phyloP scores from a whole-genome alignment of 2,329 filamentous ascomycete species.

The Talaromyces funiculosus region DNA sequence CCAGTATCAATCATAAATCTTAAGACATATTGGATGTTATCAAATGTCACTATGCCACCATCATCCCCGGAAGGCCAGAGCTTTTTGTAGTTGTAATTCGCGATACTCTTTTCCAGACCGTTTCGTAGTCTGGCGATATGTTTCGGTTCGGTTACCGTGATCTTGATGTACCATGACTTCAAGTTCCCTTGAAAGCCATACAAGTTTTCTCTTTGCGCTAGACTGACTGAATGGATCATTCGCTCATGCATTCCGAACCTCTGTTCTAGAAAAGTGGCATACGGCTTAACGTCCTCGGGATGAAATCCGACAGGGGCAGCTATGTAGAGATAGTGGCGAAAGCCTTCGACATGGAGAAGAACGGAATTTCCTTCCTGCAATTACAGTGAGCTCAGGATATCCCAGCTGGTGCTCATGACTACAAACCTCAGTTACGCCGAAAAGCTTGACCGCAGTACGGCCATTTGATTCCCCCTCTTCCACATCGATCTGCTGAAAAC shows the following conservation, averaged over 20 bases:
- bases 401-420: not conserved
- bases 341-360: constrained; percentile 89
- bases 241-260: constrained; percentile 68
- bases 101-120: constrained; percentile 62
- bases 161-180: constrained; percentile 86
- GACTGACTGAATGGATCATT: constrained; percentile 71
- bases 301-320: constrained; percentile 79
- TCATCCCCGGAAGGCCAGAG: constrained; percentile 70
- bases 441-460: constrained; percentile 76
- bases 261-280: constrained; percentile 73
- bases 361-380: constrained; percentile 75
- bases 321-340: constrained; percentile 93
- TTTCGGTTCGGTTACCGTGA: constrained; percentile 86
- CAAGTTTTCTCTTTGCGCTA: constrained; percentile 83
- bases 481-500: constrained; percentile 91
- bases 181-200: constrained; percentile 92
- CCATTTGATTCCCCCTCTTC: constrained; percentile 84
- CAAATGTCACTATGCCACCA: constrained; percentile 75
- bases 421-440: constrained; percentile 76
- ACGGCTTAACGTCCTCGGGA: constrained; percentile 69
- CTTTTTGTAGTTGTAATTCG: constrained; percentile 77
- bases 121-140: constrained; percentile 70
- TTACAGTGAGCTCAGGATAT: not conserved
- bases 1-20: constrained; percentile 98
- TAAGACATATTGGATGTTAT: constrained; percentile 91